Evolutionary conservation across 352 stramenopile genomes (phyloP).

Genomic region (Phytophthora podocarpi): DNA sequence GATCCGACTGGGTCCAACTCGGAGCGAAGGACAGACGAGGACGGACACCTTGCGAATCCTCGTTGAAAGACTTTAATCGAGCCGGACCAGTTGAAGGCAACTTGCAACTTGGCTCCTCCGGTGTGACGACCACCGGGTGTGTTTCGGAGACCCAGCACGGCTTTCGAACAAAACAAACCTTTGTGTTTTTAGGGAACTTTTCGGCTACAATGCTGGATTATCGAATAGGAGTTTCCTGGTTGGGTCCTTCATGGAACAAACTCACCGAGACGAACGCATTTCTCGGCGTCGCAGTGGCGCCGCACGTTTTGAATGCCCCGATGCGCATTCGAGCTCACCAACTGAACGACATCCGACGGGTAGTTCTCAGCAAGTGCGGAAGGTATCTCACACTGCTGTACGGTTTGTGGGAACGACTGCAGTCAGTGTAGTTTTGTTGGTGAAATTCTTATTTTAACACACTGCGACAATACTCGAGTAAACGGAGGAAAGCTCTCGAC

Average conservation of each 20-base stretch:
- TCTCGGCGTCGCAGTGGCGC: not conserved
- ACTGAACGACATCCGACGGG: constrained; percentile 27
- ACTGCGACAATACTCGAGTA: constrained; percentile 30
- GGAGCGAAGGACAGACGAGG: constrained; percentile 27
- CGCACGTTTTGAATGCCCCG: not conserved
- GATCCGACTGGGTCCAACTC: constrained; percentile 11
- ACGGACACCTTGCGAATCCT: constrained; percentile 22
- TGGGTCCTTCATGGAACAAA: no score
- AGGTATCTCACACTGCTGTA: constrained; percentile 4
- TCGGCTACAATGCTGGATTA: not conserved
- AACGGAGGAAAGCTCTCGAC: constrained; percentile 19
- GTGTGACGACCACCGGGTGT: no score
- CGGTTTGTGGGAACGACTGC: constrained; percentile 15
- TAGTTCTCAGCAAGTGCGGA: no score
- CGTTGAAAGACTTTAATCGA: constrained; percentile 20
- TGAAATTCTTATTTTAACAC: no score
- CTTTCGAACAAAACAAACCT: not conserved
- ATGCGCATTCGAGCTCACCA: not conserved
- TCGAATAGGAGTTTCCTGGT: not conserved
- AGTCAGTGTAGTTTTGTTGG: no score
- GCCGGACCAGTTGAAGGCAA: constrained; percentile 23
- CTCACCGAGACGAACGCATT: constrained; percentile 5
- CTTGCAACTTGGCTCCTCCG: no score
- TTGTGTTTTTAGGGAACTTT: constrained; percentile 7
- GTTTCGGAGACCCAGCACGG: no score